Percentiles rank a stretch among this genome's conserved stretches.
Conservation (phyloP, 2,329 filamentous ascomycete genomes). For the Penicillium sp. region DNA sequence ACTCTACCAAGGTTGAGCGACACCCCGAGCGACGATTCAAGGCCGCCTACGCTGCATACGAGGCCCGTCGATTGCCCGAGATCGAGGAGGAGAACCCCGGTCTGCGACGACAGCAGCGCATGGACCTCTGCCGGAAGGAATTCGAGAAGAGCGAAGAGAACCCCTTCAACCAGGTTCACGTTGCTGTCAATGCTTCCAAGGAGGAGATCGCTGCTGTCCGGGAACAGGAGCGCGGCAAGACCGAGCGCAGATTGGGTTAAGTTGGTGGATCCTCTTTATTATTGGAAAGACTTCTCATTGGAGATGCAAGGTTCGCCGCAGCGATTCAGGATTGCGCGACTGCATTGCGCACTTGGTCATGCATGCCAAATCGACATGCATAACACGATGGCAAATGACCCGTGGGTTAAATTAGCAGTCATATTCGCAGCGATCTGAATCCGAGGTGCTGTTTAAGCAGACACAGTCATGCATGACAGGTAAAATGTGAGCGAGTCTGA, state of each 20-base stretch:
- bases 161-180: slow-evolving; percentile 84
- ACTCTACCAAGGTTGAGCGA: slow-evolving; percentile 72
- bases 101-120: slow-evolving; percentile 78
- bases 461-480: background rate
- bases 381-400: background rate
- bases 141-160: slow-evolving; percentile 95
- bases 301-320: background rate
- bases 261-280: background rate
- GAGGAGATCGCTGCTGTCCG: slow-evolving; percentile 72
- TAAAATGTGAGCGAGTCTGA: background rate
- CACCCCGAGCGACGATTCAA: slow-evolving; percentile 88
- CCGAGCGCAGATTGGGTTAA: slow-evolving; percentile 65
- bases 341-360: background rate
- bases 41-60: slow-evolving; percentile 79
- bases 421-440: background rate
- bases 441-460: background rate
- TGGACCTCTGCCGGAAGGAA: slow-evolving; percentile 82
- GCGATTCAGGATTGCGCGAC: background rate
- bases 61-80: slow-evolving; percentile 78
- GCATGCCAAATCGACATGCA: background rate
- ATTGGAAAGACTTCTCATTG: background rate
- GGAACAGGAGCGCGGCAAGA: slow-evolving; percentile 68
- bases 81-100: slow-evolving; percentile 83
- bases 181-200: slow-evolving; percentile 72
- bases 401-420: background rate